Percentiles rank a stretch among this genome's conserved stretches.
These are phyloP conservation scores for Clavaria fumosa DNA, from an alignment of 768 basidiomycete genomes.

Conservation along the genomic window DNA sequence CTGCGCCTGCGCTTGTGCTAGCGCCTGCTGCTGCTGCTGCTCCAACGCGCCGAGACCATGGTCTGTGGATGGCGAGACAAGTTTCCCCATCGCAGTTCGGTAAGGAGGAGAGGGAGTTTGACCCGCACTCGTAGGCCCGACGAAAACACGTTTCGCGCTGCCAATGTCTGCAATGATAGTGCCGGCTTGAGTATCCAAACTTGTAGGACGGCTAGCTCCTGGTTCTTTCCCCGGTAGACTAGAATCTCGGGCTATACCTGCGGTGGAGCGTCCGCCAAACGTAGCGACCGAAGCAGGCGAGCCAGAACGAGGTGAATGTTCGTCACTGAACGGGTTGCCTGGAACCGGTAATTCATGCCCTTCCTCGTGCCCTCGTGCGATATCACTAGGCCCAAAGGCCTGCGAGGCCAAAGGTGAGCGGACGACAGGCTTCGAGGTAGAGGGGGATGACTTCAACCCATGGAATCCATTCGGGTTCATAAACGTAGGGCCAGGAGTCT, in stretches of 20 bases:
- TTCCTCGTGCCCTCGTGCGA: constrained; percentile 18
- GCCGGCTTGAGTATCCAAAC: constrained; percentile 47
- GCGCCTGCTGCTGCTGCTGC: constrained; percentile 52
- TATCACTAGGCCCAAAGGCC: constrained; percentile 57
- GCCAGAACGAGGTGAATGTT: constrained; percentile 28
- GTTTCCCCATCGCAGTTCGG: constrained; percentile 46
- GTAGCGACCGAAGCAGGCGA: constrained; percentile 26
- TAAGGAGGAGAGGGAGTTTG: constrained; percentile 32
- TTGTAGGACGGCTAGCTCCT: constrained; percentile 37
- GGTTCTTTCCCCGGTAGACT: constrained; percentile 27
- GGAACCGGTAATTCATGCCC: constrained; percentile 22
- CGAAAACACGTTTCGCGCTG: constrained; percentile 53
- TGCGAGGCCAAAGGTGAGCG: constrained; percentile 56
- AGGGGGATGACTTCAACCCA: no score
- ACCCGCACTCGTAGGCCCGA: constrained; percentile 26
- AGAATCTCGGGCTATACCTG: constrained; percentile 27
- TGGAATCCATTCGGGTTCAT: no score
- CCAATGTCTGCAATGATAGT: constrained; percentile 44
- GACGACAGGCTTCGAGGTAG: no score
- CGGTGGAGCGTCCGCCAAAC: constrained; percentile 19
- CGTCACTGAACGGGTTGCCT: constrained; percentile 50
- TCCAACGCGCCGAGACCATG: constrained; percentile 28
- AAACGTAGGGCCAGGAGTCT: constrained; percentile 36
- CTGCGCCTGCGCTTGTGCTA: constrained; percentile 45
- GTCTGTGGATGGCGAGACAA: constrained; percentile 33